Evolutionary conservation across 495 filamentous ascomycete genomes (phyloP), one percentile per base, ranked within the genome.

Genomic region (Lindgomyces ingoldianus): DNA sequence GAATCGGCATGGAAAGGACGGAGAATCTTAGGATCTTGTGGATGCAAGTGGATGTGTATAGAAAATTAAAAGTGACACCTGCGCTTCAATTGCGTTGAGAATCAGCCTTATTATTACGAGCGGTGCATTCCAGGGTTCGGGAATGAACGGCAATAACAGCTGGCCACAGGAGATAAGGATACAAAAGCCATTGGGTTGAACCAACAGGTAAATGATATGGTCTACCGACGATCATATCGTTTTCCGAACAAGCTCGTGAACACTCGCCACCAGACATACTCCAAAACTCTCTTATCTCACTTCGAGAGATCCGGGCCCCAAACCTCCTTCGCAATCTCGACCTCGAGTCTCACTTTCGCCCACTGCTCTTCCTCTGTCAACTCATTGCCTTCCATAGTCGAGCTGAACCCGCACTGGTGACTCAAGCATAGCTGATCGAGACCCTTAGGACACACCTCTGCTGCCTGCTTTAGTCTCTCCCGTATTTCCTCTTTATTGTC

Each of bases 361-460:
- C 74, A 77, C 67, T 75, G 75, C 57, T 73, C 68, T 52, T 74
- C 75, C 62, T 74, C 74, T 2, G 60, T 74, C 65, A 77, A 71
- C 47, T 75, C 75, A 49, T 73, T 74, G 1, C 75, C 75, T 26
- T 74, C 65, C 18, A 69, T 62, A 14, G 74, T 71, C 12, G 65
- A 70, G 36, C 71, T 73, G 50, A 77, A 77, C 16, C 75, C 75
- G 52, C 75, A 77, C 56, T 77, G 75, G 57, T 75, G 75, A 24
- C 70, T 73, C 44, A 77, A 62, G 33, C 74, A 74, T 22, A 77
- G 60, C 50, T 74, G 72, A 25, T 74, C 69, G 61, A 77, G 69
- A 1, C 75, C 75, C 64, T 73, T 72, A 1, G 74, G 70, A 50
- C 70, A 70, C 26, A 71, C 60, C 64, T 72, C 67, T 19, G 74